phyloP scores from a whole-genome alignment of 345 rosid species.

The Barbarea vulgaris region DNA sequence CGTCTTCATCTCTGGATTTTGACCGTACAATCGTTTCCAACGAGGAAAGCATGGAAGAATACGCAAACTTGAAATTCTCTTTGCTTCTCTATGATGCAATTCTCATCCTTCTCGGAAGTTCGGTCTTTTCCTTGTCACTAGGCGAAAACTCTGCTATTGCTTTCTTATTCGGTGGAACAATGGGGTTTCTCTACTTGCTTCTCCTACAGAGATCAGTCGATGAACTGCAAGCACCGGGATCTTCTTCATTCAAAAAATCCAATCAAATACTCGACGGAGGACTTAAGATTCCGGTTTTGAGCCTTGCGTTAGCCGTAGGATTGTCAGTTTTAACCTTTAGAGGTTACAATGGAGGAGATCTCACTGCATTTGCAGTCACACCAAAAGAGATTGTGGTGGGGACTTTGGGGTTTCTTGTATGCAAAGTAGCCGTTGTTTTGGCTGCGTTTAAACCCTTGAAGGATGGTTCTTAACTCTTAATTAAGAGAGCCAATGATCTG shows the following conservation, averaged over 20 bases:
- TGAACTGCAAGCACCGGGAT: conserved; percentile 53
- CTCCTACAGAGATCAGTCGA: conserved; percentile 79
- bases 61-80: conserved; percentile 75
- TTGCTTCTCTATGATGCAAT: conserved; percentile 49
- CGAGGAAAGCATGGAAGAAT: conserved; percentile 86
- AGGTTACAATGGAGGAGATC: conserved; percentile 45
- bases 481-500: conserved; percentile 3
- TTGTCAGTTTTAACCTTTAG: conserved; percentile 46
- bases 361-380: conserved; percentile 45
- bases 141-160: conserved; percentile 61
- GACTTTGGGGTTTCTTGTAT: conserved; percentile 75
- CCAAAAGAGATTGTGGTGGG: conserved; percentile 76
- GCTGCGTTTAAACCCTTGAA: conserved; percentile 75
- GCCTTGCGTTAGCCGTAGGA: conserved; percentile 54
- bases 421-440: conserved; percentile 81
- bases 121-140: conserved; percentile 43
- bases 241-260: conserved; percentile 39
- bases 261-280: conserved; percentile 30
- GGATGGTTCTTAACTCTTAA: conserved; percentile 20
- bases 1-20: conserved; percentile 32
- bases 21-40: conserved; percentile 40
- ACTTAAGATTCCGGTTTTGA: conserved; percentile 51
- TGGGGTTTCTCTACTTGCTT: conserved; percentile 68
- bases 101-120: conserved; percentile 56
- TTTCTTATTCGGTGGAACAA: conserved; percentile 71